phyloP scores from a whole-genome alignment of 164 flowering plant genomes.

The Magnolia sinica region DNA sequence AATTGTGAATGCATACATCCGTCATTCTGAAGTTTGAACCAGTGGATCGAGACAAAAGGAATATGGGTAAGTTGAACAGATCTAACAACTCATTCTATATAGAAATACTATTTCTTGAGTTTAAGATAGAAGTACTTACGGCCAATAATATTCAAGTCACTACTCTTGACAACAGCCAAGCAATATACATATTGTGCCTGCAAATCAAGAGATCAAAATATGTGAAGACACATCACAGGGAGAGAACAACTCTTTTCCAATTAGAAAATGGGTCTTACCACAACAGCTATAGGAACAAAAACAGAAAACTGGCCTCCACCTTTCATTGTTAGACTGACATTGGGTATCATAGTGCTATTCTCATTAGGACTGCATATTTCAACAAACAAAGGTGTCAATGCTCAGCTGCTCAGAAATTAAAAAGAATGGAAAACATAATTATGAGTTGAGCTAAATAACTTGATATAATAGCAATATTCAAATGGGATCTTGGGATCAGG shows the following conservation, averaged over 20 bases:
- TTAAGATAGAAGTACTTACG: constrained; percentile 51
- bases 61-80: background rate
- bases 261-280: constrained; percentile 28
- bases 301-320: constrained; percentile 30
- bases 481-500: constrained; percentile 44
- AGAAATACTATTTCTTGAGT: background rate
- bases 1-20: background rate
- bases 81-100: background rate
- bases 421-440: background rate
- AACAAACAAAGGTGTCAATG: background rate
- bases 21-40: background rate
- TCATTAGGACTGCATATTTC: constrained; percentile 37
- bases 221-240: background rate
- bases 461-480: constrained; percentile 65
- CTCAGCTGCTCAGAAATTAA: background rate
- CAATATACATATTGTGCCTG: constrained; percentile 52
- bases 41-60: background rate
- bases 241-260: background rate
- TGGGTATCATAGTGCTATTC: constrained; percentile 14
- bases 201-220: constrained; percentile 12
- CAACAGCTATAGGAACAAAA: constrained; percentile 18
- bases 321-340: constrained; percentile 28
- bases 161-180: constrained; percentile 62
- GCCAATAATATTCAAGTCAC: constrained; percentile 72
- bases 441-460: constrained; percentile 27